Evolutionary conservation across 2,329 filamentous ascomycete species (phyloP).

Genomic region (Paraconiothyrium brasiliense): DNA sequence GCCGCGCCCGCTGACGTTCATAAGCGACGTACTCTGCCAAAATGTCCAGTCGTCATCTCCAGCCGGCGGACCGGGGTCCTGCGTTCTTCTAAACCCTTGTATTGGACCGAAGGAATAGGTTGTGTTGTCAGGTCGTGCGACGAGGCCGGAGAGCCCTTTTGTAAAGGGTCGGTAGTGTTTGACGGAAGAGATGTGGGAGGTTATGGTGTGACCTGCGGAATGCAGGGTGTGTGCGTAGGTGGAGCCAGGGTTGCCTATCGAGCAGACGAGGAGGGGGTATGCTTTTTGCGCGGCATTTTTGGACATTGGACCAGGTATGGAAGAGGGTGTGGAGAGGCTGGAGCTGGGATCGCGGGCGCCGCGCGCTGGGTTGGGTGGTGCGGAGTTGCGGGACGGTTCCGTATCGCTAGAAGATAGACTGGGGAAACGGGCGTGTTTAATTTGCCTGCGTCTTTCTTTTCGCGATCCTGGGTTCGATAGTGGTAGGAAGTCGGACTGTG

Average conservation of each 20-base stretch:
- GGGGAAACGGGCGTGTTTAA: slow-evolving; percentile 24
- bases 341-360: slow-evolving; percentile 13
- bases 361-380: slow-evolving; percentile 27
- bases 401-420: slow-evolving; percentile 34
- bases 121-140: slow-evolving; percentile 38
- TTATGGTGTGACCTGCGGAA: slow-evolving; percentile 83
- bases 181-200: slow-evolving; percentile 55
- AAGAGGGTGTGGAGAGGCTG: slow-evolving; percentile 1
- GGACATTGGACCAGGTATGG: not conserved
- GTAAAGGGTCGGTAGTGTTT: slow-evolving; percentile 44
- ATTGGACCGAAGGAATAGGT: slow-evolving; percentile 58
- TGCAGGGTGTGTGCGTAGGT: slow-evolving; percentile 81
- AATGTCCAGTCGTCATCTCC: slow-evolving; percentile 65
- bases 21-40: slow-evolving; percentile 77
- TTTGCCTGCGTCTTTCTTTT: slow-evolving; percentile 38
- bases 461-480: slow-evolving; percentile 24
- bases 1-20: slow-evolving; percentile 85
- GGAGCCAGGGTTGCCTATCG: slow-evolving; percentile 81
- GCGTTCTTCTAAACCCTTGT: slow-evolving; percentile 30
- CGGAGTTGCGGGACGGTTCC: slow-evolving; percentile 16
- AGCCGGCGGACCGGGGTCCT: slow-evolving; percentile 21
- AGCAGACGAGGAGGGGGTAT: slow-evolving; percentile 76
- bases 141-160: slow-evolving; percentile 41
- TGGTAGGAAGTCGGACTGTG: slow-evolving; percentile 1
- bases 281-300: slow-evolving; percentile 25